Base-by-base conservation (phyloP, 345 rosid species). In the Zanthoxylum bungeanum region DNA sequence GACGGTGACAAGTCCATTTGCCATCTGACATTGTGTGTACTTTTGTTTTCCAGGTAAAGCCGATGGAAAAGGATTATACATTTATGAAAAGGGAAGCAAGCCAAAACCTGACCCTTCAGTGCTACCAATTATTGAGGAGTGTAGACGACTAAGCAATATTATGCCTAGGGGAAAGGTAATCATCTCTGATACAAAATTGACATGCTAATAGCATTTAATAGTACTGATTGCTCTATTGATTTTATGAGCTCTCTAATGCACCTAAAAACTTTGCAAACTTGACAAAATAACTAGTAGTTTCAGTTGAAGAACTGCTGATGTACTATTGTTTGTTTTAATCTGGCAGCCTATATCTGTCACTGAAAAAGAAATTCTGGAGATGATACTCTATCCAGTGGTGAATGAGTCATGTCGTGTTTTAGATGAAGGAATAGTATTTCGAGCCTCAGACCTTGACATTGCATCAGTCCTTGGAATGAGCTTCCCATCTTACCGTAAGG, bases 101-200 rank as follows among this genome's bases (percentile, higher is more conserved):
- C 99, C 97, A 70, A 89, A 76, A 73, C 99, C 98, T 16, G 99
- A 95, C 79, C 82, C 83, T 75, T 85, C 93, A 27, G 92, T 92
- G 40, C 72, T 81, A 71, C 86, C 93, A 24, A 64, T 91, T 68
- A 79, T 95, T 75, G 87, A 92, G 80, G 96, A 92, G 80, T 84
- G 85, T 21, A 86, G 91, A 76, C 80, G 80, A 73, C 76, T 82
- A 40, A 73, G 90, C 68, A 95, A 95, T 74, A 77, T 89, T 31
- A 95, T 90, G 93, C 97, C 99, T 8, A 80, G 87, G 70, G 97
- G 96, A 78, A 95, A 91, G 98, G 99, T 95, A 78, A n/a, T n/a
- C n/a, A n/a, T n/a, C n/a, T n/a, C n/a, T n/a, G n/a, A 46, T 24
- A 34, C 67, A 57, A 24, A 44, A 72, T 51, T 34, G 30, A 44